Conservation (phyloP, 192 early-diverging fungal genomes). For the Jimgerdemannia flammicorona region DNA sequence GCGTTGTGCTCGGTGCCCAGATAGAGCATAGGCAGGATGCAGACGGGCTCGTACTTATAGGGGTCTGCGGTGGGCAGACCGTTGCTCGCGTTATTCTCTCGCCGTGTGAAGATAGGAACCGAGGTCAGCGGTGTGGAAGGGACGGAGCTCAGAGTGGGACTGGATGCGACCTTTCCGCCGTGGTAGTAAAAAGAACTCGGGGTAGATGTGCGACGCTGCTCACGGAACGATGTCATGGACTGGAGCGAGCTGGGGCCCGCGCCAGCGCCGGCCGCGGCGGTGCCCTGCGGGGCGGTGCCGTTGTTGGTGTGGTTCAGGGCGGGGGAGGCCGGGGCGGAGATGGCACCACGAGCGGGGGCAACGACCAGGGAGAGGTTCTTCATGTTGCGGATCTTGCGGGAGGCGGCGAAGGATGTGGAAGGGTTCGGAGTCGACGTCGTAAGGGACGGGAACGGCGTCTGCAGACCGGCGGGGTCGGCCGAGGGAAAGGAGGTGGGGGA, state of each 20-base stretch:
- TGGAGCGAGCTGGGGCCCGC: background rate
- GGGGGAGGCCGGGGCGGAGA: background rate
- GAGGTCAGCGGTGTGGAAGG: background rate
- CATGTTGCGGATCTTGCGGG: background rate
- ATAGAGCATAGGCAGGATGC: conserved; percentile 63
- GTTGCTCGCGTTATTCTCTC: background rate
- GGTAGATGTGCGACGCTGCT: background rate
- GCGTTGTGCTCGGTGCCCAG: conserved; percentile 66
- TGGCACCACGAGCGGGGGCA: background rate
- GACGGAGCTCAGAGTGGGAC: background rate
- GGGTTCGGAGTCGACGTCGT: background rate
- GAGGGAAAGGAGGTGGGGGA: background rate
- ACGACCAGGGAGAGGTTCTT: background rate
- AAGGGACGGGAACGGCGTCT: background rate
- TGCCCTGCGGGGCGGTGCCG: too few species aligned
- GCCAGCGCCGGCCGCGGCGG: too few species aligned
- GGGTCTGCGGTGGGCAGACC: conserved; percentile 18
- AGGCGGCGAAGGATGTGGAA: background rate
- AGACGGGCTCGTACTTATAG: conserved; percentile 53
- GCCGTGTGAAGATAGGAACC: background rate
- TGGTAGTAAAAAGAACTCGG: background rate
- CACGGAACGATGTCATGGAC: background rate
- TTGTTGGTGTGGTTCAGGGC: background rate
- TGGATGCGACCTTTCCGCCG: background rate
- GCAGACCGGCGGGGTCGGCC: too few species aligned